These are phyloP conservation scores for Heteromeles arbutifolia DNA, from an alignment of 306 rosid species.

Conservation along the genomic window DNA sequence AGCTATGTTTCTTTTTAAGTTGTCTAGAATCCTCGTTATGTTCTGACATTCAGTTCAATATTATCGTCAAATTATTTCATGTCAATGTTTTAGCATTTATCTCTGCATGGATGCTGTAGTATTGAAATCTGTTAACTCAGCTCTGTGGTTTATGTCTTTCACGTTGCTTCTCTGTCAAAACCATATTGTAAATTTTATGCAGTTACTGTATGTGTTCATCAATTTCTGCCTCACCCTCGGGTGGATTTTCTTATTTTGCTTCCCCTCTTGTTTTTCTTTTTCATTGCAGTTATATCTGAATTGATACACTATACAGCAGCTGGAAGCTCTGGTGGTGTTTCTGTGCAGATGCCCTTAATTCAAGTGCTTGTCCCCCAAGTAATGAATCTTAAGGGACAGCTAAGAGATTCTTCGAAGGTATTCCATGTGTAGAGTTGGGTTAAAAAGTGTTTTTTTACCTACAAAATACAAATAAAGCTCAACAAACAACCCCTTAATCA, in stretches of 20 bases:
- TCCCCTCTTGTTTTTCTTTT: not conserved
- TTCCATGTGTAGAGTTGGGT: slow-evolving; percentile 10
- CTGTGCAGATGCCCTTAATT: slow-evolving; percentile 82
- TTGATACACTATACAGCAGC: slow-evolving; percentile 85
- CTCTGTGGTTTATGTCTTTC: not conserved
- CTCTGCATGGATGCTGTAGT: not conserved
- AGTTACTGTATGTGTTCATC: not conserved
- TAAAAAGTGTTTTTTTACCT: not conserved
- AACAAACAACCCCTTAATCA: not conserved
- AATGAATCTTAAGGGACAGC: slow-evolving; percentile 86
- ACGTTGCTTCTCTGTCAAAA: not conserved
- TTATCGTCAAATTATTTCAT: not conserved
- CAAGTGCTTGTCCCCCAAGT: slow-evolving; percentile 94
- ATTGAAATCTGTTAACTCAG: not conserved
- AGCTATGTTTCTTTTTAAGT: not conserved
- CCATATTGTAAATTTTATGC: not conserved
- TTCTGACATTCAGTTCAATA: not conserved
- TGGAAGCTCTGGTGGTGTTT: slow-evolving; percentile 62
- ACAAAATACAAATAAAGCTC: not conserved
- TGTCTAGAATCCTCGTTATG: not conserved
- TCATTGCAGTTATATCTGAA: slow-evolving; percentile 86
- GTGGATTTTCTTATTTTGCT: not conserved
- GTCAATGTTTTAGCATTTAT: not conserved
- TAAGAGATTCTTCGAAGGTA: slow-evolving; percentile 92
- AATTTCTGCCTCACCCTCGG: not conserved